Conservation (phyloP, 768 basidiomycete genomes). For the Russula ochroleuca region DNA sequence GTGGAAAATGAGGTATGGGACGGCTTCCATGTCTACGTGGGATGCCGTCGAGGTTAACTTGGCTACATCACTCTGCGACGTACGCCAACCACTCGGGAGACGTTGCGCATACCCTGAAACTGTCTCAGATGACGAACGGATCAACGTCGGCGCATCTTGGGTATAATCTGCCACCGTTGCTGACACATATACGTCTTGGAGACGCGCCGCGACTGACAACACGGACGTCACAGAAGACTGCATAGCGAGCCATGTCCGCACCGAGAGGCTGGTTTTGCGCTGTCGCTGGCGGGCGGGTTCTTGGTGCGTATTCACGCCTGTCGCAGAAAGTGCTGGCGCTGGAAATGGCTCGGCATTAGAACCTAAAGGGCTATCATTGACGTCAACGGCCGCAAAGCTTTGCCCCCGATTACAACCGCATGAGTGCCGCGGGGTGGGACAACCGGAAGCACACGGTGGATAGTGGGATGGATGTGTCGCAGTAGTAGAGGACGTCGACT, state of each 20-base stretch:
- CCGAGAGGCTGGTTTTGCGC: slow-evolving; percentile 2
- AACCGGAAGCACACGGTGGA: background rate
- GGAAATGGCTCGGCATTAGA: background rate
- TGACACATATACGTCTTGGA: slow-evolving; percentile 56
- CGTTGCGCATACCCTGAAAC: slow-evolving; percentile 43
- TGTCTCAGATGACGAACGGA: slow-evolving; percentile 28
- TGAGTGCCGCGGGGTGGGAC: slow-evolving; percentile 12
- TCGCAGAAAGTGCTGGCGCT: background rate
- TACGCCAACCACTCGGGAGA: slow-evolving; percentile 44
- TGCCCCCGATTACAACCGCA: slow-evolving; percentile 23
- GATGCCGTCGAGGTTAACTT: slow-evolving; percentile 11
- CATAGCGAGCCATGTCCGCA: slow-evolving; percentile 13
- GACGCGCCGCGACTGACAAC: slow-evolving; percentile 35
- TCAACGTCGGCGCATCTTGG: slow-evolving; percentile 18
- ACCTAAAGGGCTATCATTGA: slow-evolving; percentile 25
- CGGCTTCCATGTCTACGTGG: background rate
- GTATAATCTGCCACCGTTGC: slow-evolving; percentile 44
- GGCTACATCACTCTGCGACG: slow-evolving; percentile 28
- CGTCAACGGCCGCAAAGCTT: slow-evolving; percentile 23
- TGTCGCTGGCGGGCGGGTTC: slow-evolving; percentile 1
- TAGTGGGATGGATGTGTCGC: slow-evolving; percentile 7
- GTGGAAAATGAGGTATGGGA: slow-evolving; percentile 20
- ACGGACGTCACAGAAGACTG: slow-evolving; percentile 21
- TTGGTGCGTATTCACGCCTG: slow-evolving; percentile 7
- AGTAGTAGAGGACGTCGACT: slow-evolving; percentile 11